These are phyloP conservation scores for Heliocybe sulcata DNA, from an alignment of 1,284 basidiomycete genomes.

Conservation along the genomic window DNA sequence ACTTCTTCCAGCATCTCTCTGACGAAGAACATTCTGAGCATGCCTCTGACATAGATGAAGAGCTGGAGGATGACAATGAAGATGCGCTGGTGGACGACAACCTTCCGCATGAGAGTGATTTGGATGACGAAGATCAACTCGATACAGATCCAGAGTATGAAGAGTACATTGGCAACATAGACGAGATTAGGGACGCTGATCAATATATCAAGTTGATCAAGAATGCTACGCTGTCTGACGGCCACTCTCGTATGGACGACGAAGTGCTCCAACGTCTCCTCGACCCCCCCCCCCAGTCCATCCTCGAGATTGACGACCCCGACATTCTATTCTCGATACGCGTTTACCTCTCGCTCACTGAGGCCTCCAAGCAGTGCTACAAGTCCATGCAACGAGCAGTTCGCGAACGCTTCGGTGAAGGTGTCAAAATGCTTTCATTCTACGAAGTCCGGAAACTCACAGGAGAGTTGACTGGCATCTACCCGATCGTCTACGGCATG, in stretches of 20 bases:
- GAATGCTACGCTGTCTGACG: neutral
- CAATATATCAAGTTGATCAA: neutral
- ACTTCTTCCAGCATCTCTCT: too few species aligned
- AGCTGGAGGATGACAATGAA: too few species aligned
- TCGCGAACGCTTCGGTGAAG: constrained; percentile 13
- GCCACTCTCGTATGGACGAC: neutral
- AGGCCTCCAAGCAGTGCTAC: constrained; percentile 20
- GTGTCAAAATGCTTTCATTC: constrained; percentile 16
- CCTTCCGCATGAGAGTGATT: too few species aligned
- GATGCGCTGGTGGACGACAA: too few species aligned
- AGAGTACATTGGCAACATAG: neutral
- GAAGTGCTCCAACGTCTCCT: constrained; percentile 2
- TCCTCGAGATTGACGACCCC: constrained; percentile 1
- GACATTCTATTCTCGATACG: constrained; percentile 9
- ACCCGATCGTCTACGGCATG: constrained; percentile 22
- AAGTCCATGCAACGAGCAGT: constrained; percentile 11
- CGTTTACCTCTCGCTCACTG: constrained; percentile 11
- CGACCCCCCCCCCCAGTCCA: constrained; percentile 6
- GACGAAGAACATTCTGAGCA: too few species aligned
- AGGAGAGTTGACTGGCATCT: constrained; percentile 20
- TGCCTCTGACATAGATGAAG: too few species aligned
- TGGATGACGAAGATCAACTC: too few species aligned
- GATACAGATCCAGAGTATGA: neutral
- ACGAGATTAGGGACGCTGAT: neutral
- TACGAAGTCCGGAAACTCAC: constrained; percentile 13